Evolutionary conservation across 768 basidiomycete genomes (phyloP), one percentile per base, ranked within the genome.

Genomic region (Hericium coralloides): DNA sequence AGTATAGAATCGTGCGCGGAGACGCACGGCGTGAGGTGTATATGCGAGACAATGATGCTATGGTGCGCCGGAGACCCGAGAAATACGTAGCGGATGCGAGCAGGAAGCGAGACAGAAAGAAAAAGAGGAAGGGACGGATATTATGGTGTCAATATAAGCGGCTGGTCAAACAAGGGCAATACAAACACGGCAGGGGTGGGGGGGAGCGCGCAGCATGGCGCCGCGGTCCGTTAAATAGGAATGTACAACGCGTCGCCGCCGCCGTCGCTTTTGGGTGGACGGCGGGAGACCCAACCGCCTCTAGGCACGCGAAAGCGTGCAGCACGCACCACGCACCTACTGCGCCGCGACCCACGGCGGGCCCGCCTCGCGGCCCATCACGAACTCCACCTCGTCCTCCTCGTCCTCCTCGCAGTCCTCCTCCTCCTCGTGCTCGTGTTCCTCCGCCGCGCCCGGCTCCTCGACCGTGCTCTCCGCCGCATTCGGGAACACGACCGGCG

Each of bases 381-480:
- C 85, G 60, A 87, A 84, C n/a, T 79, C 84, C n/a, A 87, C 78
- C 41, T 87, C 84, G 36, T 86, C 85, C n/a, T 87, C 85, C 2
- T 84, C 84, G 2, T 85, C 84, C 10, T 85, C 82, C 2, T 83
- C 79, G 12, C 70, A 74, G 31, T 71, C 73, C 2, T 62, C 57
- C 55, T 59, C 56, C 1, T 49, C 52, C 36, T 52, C 45, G 7
- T 36, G 52, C 18, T 22, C 45, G 15, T 37, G 25, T 20, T 22
- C 51, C 23, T 49, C 52, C 25, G 15, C 9, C 39, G 31, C 31
- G 31, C 31, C 31, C 31, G 5, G 31, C 31, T 12, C 36, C 12
- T 75, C 74, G 4, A 79, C 74, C 2, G 60, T 58, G 61, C 84
- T 85, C 55, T 63, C 65, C 31, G 72, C 68, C 2, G 90, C 89